Evolutionary conservation across 1,284 basidiomycete species (phyloP), one percentile per base, ranked within the genome.

Genomic region (Pseudozyma tsukubaensis): DNA sequence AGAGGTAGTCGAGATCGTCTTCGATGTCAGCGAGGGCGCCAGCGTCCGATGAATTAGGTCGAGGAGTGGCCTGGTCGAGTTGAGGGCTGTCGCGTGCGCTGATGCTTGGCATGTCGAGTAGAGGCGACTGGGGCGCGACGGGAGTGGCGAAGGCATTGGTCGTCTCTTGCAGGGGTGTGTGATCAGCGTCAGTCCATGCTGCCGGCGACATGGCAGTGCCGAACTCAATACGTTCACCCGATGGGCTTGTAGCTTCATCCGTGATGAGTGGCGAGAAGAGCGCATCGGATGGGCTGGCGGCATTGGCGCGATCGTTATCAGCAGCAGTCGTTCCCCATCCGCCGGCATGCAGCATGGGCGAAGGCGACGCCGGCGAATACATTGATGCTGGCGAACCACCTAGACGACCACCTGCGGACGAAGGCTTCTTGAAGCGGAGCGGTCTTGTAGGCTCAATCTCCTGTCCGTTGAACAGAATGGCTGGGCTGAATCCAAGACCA

Each of bases 401-500:
- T 9, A 66, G 51, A 48, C 58, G 69, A 14, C 69, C 71, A 24
- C 50, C 66, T 4, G 62, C 71, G 4, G 64, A 59, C 21, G 50
- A 36, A 11, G 65, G 65, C 47, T 73, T 73, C 14, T 59, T 44
- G 57, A 73, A 58, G 18, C 64, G 64, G 44, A 73, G 47, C 14
- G 71, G 71, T 45, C 52, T 63, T 29, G 65, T 68, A 7, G 71
- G 71, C 53, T 73, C 65, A 11, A 68, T 52, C 52, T 59, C 49
- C 43, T 65, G 57, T 16, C 71, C 71, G 43, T 73, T 73, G 65
- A 73, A 73, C 3, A 68, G 50, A 54, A 73, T 73, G n/a, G 64
- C 56, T 4, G 71, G 71, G 44, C 47, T 63, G 55, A 66, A 59
- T 37, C 62, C 62, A 7, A 56, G 47, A 16, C 59, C 60, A 8